phyloP scores from a whole-genome alignment of 768 basidiomycete genomes.

The Porphyrellus cyaneotinctus region DNA sequence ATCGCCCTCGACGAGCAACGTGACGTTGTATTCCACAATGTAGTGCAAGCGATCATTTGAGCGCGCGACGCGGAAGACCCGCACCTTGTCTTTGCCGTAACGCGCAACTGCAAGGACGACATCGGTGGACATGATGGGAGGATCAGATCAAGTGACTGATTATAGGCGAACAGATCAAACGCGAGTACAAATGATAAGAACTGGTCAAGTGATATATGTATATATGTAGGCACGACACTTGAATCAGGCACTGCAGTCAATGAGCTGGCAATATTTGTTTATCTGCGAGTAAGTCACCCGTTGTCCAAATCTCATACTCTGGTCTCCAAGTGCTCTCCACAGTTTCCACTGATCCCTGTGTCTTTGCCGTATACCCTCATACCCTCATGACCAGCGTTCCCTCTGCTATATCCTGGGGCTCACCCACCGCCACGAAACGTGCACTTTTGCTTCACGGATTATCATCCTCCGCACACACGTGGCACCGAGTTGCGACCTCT shows the following conservation, averaged over 20 bases:
- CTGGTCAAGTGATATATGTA: too few species aligned
- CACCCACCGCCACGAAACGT: slow-evolving; percentile 18
- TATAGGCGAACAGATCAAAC: background rate
- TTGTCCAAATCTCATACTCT: too few species aligned
- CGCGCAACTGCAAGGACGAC: slow-evolving; percentile 46
- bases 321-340: too few species aligned
- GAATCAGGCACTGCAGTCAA: too few species aligned
- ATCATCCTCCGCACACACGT: slow-evolving; percentile 16
- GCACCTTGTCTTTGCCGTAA: slow-evolving; percentile 87
- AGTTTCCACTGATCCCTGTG: too few species aligned
- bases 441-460: slow-evolving; percentile 28
- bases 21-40: slow-evolving; percentile 82
- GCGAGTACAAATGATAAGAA: background rate
- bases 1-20: slow-evolving; percentile 76
- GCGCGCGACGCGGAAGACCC: slow-evolving; percentile 82
- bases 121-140: slow-evolving; percentile 21
- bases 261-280: too few species aligned
- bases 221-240: too few species aligned
- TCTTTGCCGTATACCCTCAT: too few species aligned
- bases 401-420: slow-evolving; percentile 23
- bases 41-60: slow-evolving; percentile 56
- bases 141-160: background rate
- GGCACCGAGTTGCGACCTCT: slow-evolving; percentile 16
- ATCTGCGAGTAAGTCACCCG: too few species aligned
- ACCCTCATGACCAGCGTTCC: slow-evolving; percentile 16